Percentiles rank a stretch among this genome's conserved stretches.
phyloP scores from a whole-genome alignment of 1,284 basidiomycete genomes.

The Austroboletus olivaceoglutinosus region DNA sequence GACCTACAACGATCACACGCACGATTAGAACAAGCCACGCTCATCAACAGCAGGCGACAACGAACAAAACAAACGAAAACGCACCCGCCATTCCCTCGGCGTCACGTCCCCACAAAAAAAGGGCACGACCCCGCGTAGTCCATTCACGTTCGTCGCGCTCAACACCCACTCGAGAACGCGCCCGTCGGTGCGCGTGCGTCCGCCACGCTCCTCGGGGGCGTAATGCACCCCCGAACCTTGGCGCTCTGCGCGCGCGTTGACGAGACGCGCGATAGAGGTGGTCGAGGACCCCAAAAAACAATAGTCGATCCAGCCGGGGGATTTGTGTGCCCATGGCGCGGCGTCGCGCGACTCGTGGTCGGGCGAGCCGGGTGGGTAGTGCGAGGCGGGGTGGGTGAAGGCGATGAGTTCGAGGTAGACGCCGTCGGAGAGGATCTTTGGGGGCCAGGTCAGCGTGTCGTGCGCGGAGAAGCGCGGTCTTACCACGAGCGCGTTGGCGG shows the following conservation, averaged over 20 bases:
- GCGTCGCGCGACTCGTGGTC: conserved; percentile 41
- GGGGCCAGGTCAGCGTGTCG: neutral
- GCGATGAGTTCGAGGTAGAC: conserved; percentile 66
- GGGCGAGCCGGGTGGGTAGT: conserved; percentile 50
- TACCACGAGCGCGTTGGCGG: conserved; percentile 64
- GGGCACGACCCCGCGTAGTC: conserved; percentile 44
- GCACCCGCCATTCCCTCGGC: conserved; percentile 53
- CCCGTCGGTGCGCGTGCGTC: conserved; percentile 53
- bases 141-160: conserved; percentile 37
- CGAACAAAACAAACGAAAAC: conserved; percentile 21
- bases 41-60: neutral
- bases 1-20: conserved; percentile 39
- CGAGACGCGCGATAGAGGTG: conserved; percentile 39
- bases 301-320: conserved; percentile 64
- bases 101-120: conserved; percentile 75
- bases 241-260: conserved; percentile 48
- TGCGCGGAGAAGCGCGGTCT: conserved; percentile 8
- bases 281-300: conserved; percentile 51
- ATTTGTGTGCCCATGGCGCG: conserved; percentile 52
- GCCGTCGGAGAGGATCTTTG: conserved; percentile 56
- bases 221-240: conserved; percentile 43
- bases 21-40: too few species aligned
- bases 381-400: conserved; percentile 51
- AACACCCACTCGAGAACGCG: conserved; percentile 57
- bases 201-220: conserved; percentile 44